A percentile compares a stretch with the other conserved stretches of the same genome.
phyloP scores from a whole-genome alignment of 495 filamentous ascomycete genomes.

The Neurospora sp. region DNA sequence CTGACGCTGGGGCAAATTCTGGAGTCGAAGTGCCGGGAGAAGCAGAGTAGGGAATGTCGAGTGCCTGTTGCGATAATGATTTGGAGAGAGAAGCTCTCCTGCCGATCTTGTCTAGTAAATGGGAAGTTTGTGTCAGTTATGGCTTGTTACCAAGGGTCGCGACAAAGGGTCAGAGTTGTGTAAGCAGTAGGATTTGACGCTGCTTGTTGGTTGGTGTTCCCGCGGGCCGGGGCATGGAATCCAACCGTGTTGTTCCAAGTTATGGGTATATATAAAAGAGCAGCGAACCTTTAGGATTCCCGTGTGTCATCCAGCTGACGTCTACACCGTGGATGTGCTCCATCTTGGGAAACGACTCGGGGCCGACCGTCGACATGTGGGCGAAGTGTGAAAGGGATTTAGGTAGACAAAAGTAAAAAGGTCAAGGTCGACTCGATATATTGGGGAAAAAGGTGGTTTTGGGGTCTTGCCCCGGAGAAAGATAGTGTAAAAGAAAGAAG shows the following conservation, averaged over 20 bases:
- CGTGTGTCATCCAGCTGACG: constrained; percentile 56
- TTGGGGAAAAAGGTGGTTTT: background rate
- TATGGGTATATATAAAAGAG: background rate
- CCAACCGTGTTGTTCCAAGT: background rate
- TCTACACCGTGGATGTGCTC: constrained; percentile 56
- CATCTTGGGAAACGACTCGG: constrained; percentile 31
- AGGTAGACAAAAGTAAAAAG: background rate
- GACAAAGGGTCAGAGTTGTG: background rate
- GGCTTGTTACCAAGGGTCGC: background rate
- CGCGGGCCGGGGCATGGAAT: background rate
- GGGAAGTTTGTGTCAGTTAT: background rate
- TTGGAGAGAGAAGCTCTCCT: constrained; percentile 8
- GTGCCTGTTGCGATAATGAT: constrained; percentile 14
- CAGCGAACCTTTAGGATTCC: constrained; percentile 36
- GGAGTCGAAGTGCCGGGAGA: constrained; percentile 1
- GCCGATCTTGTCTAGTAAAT: constrained; percentile 13
- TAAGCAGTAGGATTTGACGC: background rate
- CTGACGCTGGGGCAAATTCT: background rate
- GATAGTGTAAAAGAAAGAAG: background rate
- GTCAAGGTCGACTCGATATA: background rate
- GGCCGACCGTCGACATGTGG: background rate
- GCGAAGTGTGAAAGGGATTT: background rate
- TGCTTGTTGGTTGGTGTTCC: background rate
- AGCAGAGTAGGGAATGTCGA: constrained; percentile 7
- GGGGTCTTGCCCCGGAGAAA: background rate